Conservation (phyloP, 2,329 filamentous ascomycete species). For the Exserohilum rostratum region DNA sequence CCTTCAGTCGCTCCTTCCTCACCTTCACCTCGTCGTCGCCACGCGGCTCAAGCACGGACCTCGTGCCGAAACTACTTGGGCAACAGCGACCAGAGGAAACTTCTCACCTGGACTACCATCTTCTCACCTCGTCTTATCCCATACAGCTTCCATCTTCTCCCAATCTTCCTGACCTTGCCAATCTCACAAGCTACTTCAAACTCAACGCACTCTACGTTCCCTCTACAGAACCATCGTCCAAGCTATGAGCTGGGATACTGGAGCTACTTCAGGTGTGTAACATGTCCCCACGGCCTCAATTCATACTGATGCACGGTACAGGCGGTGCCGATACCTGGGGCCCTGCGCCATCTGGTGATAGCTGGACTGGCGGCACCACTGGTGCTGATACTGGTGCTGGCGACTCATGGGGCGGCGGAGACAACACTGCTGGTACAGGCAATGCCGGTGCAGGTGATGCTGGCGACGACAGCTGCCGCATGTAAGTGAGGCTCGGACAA, state of each 20-base stretch:
- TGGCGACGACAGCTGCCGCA: slow-evolving; percentile 48
- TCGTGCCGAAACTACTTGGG: too few relatives aligned
- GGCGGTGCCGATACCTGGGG: slow-evolving; percentile 21
- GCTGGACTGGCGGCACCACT: slow-evolving; percentile 14
- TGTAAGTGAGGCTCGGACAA: slow-evolving; percentile 41
- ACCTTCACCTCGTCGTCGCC: slow-evolving; percentile 12
- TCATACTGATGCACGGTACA: slow-evolving; percentile 10
- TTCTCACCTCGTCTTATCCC: not conserved
- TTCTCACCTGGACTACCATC: not conserved
- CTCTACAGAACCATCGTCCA: not conserved
- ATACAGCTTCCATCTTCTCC: not conserved
- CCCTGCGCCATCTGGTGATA: slow-evolving; percentile 10
- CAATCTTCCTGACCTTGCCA: not conserved
- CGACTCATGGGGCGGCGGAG: slow-evolving; percentile 27
- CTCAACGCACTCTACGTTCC: not conserved
- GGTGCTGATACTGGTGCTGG: slow-evolving; percentile 9
- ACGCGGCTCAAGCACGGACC: slow-evolving; percentile 1
- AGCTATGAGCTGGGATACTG: slow-evolving; percentile 33
- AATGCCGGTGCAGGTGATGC: slow-evolving; percentile 27
- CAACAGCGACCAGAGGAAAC: not conserved
- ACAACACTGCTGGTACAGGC: slow-evolving; percentile 19
- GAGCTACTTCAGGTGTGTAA: slow-evolving; percentile 16
- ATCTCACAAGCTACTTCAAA: not conserved
- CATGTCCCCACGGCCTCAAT: slow-evolving; percentile 2
- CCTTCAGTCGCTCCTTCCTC: not conserved